phyloP scores from a whole-genome alignment of 75 land plant species.

The Adiantum capillusveneris region DNA sequence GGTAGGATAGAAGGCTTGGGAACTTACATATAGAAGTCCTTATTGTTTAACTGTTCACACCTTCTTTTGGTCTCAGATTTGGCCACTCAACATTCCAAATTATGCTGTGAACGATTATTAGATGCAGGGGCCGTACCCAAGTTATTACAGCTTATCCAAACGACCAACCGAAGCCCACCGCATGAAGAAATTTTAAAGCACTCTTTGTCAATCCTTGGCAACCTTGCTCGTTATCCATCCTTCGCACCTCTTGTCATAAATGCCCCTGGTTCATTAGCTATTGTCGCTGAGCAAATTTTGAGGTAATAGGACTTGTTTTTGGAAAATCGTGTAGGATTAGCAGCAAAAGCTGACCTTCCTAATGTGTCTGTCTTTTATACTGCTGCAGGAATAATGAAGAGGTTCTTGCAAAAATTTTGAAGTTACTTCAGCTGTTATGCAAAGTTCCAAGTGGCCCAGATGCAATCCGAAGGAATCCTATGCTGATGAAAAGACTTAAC shows the following conservation, averaged over 20 bases:
- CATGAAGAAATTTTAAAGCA: slow-evolving; percentile 72
- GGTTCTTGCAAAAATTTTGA: slow-evolving; percentile 47
- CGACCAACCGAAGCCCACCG: slow-evolving; percentile 70
- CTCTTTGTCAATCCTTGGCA: slow-evolving; percentile 71
- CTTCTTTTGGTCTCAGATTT: slow-evolving; percentile 36
- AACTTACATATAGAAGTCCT: background rate
- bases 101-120: slow-evolving; percentile 73
- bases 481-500: slow-evolving; percentile 36
- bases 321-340: too few species aligned
- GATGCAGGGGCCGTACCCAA: slow-evolving; percentile 64
- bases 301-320: slow-evolving; percentile 28
- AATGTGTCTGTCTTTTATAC: background rate
- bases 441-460: slow-evolving; percentile 30
- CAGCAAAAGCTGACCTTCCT: too few species aligned
- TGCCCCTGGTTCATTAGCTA: slow-evolving; percentile 33
- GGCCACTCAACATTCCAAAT: slow-evolving; percentile 68
- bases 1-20: background rate
- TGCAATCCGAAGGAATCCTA: slow-evolving; percentile 27
- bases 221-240: slow-evolving; percentile 61
- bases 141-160: slow-evolving; percentile 49
- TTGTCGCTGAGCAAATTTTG: slow-evolving; percentile 44
- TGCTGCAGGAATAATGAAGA: slow-evolving; percentile 70
- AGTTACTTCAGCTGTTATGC: slow-evolving; percentile 54
- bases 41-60: background rate
- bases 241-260: slow-evolving; percentile 35